Percentiles rank a stretch among this genome's conserved stretches.
phyloP scores from a whole-genome alignment of 768 basidiomycete species.

The Boletus coccyginus region DNA sequence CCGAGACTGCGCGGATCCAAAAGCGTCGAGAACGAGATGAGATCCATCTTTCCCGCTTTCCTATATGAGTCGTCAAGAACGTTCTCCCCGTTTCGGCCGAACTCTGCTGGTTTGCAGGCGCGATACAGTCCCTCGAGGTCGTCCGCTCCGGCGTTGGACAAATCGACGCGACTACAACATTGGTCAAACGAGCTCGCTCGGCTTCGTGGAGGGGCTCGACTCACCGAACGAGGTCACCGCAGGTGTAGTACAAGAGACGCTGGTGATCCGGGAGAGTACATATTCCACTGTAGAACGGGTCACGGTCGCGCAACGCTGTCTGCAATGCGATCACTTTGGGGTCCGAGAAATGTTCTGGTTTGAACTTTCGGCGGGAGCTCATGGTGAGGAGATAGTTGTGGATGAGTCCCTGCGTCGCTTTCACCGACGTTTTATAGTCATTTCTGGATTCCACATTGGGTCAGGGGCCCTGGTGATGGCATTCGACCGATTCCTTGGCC shows the following conservation, averaged over 20 bases:
- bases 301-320: neutral
- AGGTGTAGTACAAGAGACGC: neutral
- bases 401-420: neutral
- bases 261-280: neutral
- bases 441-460: neutral
- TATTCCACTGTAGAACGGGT: neutral
- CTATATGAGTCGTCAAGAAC: slow-evolving; percentile 22
- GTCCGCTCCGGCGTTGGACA: neutral
- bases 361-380: neutral
- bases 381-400: neutral
- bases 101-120: slow-evolving; percentile 9
- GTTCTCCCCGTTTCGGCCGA: slow-evolving; percentile 1
- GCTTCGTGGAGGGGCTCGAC: neutral
- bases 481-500: too few species aligned
- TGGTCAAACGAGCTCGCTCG: neutral
- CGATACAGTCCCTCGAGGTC: neutral
- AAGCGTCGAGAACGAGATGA: slow-evolving; percentile 28
- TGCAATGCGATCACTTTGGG: neutral
- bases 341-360: neutral
- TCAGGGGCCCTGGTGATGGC: too few species aligned
- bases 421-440: neutral
- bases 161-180: neutral
- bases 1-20: slow-evolving; percentile 2
- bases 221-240: neutral
- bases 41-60: slow-evolving; percentile 47